phyloP scores from a whole-genome alignment of 495 filamentous ascomycete genomes.

The Lasiosphaeriaceae sp. region DNA sequence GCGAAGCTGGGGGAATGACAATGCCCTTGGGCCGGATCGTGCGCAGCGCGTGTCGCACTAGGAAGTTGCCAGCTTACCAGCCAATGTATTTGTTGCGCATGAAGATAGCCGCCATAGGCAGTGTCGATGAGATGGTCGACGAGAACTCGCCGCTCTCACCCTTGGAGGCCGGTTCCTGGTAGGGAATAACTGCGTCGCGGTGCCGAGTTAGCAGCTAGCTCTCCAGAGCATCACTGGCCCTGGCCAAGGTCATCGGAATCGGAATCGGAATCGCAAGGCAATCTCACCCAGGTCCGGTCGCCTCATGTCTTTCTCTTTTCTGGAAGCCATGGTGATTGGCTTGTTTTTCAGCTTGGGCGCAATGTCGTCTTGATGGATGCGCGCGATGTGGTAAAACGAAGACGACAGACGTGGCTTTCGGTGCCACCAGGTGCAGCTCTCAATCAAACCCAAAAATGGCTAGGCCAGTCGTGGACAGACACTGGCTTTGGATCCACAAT shows the following conservation, averaged over 20 bases:
- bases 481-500: too few species aligned
- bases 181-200: slow-evolving; percentile 43
- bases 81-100: slow-evolving; percentile 85
- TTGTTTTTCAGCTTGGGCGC: not conserved
- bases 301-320: slow-evolving; percentile 72
- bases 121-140: slow-evolving; percentile 73
- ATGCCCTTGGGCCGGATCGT: not conserved
- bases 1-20: not conserved
- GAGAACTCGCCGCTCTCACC: slow-evolving; percentile 43
- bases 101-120: slow-evolving; percentile 95
- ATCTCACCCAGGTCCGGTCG: slow-evolving; percentile 72
- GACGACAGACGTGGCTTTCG: not conserved
- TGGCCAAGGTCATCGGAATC: not conserved
- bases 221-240: not conserved
- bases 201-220: not conserved
- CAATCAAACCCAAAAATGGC: not conserved
- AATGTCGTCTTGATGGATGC: not conserved
- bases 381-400: not conserved
- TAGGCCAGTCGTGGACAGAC: too few species aligned
- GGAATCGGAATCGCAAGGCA: not conserved
- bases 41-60: not conserved
- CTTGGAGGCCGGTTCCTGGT: slow-evolving; percentile 44
- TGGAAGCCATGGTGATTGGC: slow-evolving; percentile 57
- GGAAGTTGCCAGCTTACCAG: slow-evolving; percentile 53
- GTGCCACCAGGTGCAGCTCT: not conserved